These are phyloP conservation scores for Euphorbia lathyris DNA, from an alignment of 345 rosid genomes.

Conservation along the genomic window DNA sequence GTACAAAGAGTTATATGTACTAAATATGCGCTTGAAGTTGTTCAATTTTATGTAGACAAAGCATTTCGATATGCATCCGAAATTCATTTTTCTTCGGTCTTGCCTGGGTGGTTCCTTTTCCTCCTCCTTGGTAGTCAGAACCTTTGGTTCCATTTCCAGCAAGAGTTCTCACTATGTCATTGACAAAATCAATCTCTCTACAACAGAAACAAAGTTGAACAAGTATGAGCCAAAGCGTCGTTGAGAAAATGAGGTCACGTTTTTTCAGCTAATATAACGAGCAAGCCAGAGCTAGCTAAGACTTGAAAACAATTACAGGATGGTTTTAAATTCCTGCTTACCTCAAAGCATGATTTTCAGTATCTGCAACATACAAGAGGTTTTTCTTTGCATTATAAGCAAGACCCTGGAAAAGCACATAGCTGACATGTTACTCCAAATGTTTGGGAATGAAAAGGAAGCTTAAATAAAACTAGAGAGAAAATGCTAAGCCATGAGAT, in stretches of 20 bases:
- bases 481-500: background rate
- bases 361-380: slow-evolving; percentile 86
- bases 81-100: slow-evolving; percentile 20
- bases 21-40: background rate
- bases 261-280: too few species aligned
- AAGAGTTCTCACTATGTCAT: slow-evolving; percentile 67
- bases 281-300: background rate
- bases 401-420: slow-evolving; percentile 60
- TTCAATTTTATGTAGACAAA: background rate
- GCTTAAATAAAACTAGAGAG: background rate
- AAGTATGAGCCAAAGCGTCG: slow-evolving; percentile 6
- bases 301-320: slow-evolving; percentile 8
- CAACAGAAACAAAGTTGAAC: slow-evolving; percentile 11
- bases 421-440: slow-evolving; percentile 11
- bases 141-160: slow-evolving; percentile 98
- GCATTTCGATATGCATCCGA: slow-evolving; percentile 12
- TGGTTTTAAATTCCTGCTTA: slow-evolving; percentile 22
- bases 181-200: slow-evolving; percentile 90
- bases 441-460: background rate
- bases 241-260: too few species aligned
- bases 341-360: slow-evolving; percentile 97
- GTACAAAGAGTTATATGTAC: background rate
- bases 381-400: slow-evolving; percentile 87
- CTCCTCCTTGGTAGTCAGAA: slow-evolving; percentile 82
- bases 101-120: slow-evolving; percentile 70